These are phyloP conservation scores for Immersiporthe knoxdaviesiana DNA, from an alignment of 2,329 filamentous ascomycete species.

Conservation along the genomic window DNA sequence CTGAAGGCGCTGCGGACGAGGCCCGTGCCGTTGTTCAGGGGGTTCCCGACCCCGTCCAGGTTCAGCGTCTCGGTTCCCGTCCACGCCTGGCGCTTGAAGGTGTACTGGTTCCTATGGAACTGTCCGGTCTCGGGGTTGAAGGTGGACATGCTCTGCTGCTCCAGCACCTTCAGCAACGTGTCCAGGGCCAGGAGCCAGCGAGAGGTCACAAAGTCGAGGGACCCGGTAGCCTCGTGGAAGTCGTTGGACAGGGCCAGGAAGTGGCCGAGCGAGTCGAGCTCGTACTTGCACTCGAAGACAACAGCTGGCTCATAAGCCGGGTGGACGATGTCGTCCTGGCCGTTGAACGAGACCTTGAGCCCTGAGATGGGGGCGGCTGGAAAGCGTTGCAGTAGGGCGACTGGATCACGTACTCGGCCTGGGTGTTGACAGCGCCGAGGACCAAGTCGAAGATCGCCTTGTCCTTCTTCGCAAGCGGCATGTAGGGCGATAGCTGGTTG, in stretches of 20 bases:
- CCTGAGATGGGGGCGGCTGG: slow-evolving; percentile 88
- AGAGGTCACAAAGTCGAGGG: slow-evolving; percentile 74
- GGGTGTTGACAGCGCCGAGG: slow-evolving; percentile 92
- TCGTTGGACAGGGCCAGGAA: slow-evolving; percentile 87
- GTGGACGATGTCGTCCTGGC: slow-evolving; percentile 82
- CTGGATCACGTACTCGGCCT: slow-evolving; percentile 91
- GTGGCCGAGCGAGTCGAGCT: slow-evolving; percentile 91
- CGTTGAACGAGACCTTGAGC: slow-evolving; percentile 72
- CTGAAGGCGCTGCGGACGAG: slow-evolving; percentile 90
- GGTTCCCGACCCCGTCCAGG: slow-evolving; percentile 85
- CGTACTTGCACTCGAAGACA: slow-evolving; percentile 99
- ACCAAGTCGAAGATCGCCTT: slow-evolving; percentile 77
- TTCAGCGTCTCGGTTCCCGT: slow-evolving; percentile 88
- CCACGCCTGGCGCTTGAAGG: slow-evolving; percentile 80
- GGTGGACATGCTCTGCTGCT: slow-evolving; percentile 78
- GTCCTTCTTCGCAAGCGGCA: slow-evolving; percentile 81
- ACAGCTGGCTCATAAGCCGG: slow-evolving; percentile 80
- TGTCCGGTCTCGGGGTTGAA: slow-evolving; percentile 70
- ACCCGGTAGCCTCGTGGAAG: slow-evolving; percentile 79
- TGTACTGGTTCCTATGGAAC: slow-evolving; percentile 77
- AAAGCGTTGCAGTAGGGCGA: slow-evolving; percentile 98
- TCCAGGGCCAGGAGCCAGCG: slow-evolving; percentile 81
- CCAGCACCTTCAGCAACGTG: slow-evolving; percentile 72
- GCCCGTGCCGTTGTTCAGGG: slow-evolving; percentile 80
- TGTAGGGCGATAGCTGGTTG: slow-evolving; percentile 91